Evolutionary conservation across 768 basidiomycete species (phyloP), one percentile per base, ranked within the genome.

Genomic region (Calocybe gangraenosa): DNA sequence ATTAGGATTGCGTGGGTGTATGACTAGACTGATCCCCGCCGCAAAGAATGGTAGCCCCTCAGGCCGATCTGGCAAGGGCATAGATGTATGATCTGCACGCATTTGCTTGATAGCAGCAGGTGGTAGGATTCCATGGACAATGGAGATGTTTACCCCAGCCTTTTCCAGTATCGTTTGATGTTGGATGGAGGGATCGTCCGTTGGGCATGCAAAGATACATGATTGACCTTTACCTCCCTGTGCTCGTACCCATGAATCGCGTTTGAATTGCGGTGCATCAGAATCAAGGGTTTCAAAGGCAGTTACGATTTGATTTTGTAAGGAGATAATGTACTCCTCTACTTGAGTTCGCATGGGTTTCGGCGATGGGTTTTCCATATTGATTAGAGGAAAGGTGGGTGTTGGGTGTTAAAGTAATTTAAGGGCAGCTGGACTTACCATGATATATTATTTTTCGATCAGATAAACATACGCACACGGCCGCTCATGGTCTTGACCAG

Each of bases 1-100:
- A 58, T 91, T 81, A 3, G 95, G 96, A 67, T 93, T 96, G 42
- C 84, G 78, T 0, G 95, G 95, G 63, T 99, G 95, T 14, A 98
- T 75, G 56, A 99, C 92, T 58, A 98, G 78, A 54, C 87, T 91
- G 57, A 98, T 73, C 0, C 96, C 95, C 0, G 87, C 88, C 11
- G 89, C 94, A 57, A 93, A 94, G 74, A 92, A 99, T 0, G 94
- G 95, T 11, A 96, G 73, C 31, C 82, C 79, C 6, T 71, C 69
- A 14, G 75, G 68, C 40, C 70, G 66, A 47, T 83, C 76, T 20
- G 81, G 76, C 49, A 81, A 77, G 1, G 86, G 83, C 55, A 91
- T 75, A 19, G 81, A 78, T 34, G 75, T 70, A 60, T 98, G 96
- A 65, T 98, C 89, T 28, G 91, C 87, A 41, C 89, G 78, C 96